Evolutionary conservation across 768 basidiomycete species (phyloP), one percentile per base, ranked within the genome.

Genomic region (Auricularia auricula-judae): DNA sequence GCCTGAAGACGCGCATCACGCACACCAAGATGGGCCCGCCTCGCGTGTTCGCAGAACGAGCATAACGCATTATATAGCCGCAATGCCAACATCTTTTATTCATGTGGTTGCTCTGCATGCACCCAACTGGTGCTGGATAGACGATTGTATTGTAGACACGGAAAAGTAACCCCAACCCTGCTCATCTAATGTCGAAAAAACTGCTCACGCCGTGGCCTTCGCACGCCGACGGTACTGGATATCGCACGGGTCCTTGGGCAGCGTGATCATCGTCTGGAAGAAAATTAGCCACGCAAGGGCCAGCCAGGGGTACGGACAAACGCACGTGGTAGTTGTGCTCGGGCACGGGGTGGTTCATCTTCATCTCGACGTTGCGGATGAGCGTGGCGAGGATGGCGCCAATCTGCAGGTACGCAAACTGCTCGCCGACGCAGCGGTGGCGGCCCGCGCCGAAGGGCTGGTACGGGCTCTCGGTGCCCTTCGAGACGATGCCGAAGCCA

Each of bases 381-480:
- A 98, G 72, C 12, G 88, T 89, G 3, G 86, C 74, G 68, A 98
- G 79, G 74, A 98, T 81, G 4, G 87, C 86, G 43, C 93, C 90
- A 10, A 98, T 77, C 77, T 99, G 97, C 67, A 98, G 77, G 75
- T 97, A 95, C 33, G 97, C 97, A 72, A 98, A 98, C 78, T 87
- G 89, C 77, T 95, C 93, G 67, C 93, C 92, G 66, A 98, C 95
- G 74, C 92, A 98, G 68, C 95, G 81, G 78, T 98, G 96, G 70
- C 91, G 82, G 35, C 97, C 97, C 62, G 97, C 96, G 67, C 97
- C 97, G 71, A 99, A 99, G 1, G 97, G 97, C 73, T 97, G 91
- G 74, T 98, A 98, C 61, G 92, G 93, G 69, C 88, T 91, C 65
- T 95, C 91, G 4, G 95, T 98, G 61, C 95, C 95, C 78, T 98